Percentiles rank a stretch among this genome's conserved stretches.
Conservation (phyloP, 2,329 filamentous ascomycete genomes). For the Colletotrichum sojae region DNA sequence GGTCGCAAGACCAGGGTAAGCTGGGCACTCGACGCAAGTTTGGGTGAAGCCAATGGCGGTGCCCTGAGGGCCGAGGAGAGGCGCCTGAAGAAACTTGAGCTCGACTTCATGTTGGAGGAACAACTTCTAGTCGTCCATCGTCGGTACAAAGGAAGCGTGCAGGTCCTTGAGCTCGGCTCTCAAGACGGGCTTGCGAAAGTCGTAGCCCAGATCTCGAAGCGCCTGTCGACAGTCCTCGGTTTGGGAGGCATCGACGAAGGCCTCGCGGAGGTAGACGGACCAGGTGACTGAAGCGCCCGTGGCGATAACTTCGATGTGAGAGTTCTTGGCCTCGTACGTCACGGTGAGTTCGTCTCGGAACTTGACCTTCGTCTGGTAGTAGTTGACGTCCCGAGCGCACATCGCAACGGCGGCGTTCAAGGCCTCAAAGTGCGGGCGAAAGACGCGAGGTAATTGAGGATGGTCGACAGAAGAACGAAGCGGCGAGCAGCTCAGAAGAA, state of each 20-base stretch:
- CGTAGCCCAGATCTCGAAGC: constrained; percentile 13
- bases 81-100: constrained; percentile 12
- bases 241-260: background rate
- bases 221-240: background rate
- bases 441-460: background rate
- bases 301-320: constrained; percentile 33
- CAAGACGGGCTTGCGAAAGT: constrained; percentile 26
- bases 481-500: background rate
- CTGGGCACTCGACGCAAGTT: background rate
- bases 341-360: constrained; percentile 32
- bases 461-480: too few species aligned
- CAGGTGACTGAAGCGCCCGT: constrained; percentile 29
- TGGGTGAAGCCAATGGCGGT: constrained; percentile 8
- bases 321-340: constrained; percentile 31
- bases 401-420: constrained; percentile 6
- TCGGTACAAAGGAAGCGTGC: constrained; percentile 9
- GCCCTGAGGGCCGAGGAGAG: background rate
- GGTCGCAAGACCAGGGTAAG: background rate
- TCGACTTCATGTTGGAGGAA: constrained; percentile 26
- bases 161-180: constrained; percentile 5
- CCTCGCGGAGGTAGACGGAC: constrained; percentile 36
- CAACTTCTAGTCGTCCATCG: constrained; percentile 27
- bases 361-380: constrained; percentile 26
- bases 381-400: constrained; percentile 11
- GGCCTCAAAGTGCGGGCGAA: constrained; percentile 11